Evolutionary conservation across 768 basidiomycete genomes (phyloP).

Genomic region (Hericium rajendrae): DNA sequence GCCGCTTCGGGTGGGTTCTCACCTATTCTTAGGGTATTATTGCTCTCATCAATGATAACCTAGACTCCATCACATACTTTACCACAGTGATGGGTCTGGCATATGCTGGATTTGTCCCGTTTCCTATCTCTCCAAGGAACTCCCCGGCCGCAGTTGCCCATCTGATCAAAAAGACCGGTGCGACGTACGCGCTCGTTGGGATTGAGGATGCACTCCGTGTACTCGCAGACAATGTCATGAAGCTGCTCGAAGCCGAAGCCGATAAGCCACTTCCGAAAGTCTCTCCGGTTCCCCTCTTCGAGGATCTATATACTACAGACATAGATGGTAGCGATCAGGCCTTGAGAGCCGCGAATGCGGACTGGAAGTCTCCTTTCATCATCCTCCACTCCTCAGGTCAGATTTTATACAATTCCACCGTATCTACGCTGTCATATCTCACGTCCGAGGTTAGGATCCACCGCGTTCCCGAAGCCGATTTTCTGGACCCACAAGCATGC

Average conservation of each 20-base stretch:
- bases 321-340: background rate
- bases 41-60: background rate
- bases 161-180: background rate
- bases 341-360: background rate
- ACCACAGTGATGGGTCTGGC: constrained; percentile 18
- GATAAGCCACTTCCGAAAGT: background rate
- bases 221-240: background rate
- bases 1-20: constrained; percentile 12
- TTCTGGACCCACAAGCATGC: background rate
- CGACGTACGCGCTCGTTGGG: background rate
- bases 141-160: constrained; percentile 2
- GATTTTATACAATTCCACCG: background rate
- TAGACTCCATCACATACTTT: constrained; percentile 17
- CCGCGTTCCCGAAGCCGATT: background rate
- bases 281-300: background rate
- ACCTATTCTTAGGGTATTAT: background rate
- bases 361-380: background rate
- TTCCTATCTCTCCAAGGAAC: constrained; percentile 2
- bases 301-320: background rate
- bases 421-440: background rate
- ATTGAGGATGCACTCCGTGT: background rate
- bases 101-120: background rate
- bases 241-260: background rate
- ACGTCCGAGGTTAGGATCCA: background rate
- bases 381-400: background rate